Conservation (phyloP, 768 basidiomycete species). For the Astraeus odoratus region DNA sequence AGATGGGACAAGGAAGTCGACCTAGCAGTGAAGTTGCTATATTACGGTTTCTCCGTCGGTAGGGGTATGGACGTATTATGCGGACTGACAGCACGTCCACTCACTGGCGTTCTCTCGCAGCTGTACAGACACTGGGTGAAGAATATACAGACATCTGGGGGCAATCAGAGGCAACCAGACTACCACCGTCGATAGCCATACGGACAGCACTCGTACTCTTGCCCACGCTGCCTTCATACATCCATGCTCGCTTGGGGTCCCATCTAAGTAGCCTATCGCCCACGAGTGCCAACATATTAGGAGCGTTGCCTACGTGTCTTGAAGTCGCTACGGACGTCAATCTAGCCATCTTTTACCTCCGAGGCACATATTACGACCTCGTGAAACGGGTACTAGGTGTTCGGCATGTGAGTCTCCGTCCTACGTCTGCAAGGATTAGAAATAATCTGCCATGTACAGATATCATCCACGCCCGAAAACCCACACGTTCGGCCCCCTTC, state of each 20-base stretch:
- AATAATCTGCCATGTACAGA: slow-evolving; percentile 31
- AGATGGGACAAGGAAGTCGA: slow-evolving; percentile 81
- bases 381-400: slow-evolving; percentile 61
- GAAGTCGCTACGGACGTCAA: slow-evolving; percentile 64
- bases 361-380: slow-evolving; percentile 73
- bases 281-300: slow-evolving; percentile 25
- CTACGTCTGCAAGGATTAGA: slow-evolving; percentile 5
- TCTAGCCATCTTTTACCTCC: slow-evolving; percentile 73
- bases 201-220: slow-evolving; percentile 57
- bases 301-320: slow-evolving; percentile 41
- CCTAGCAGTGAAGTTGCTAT: slow-evolving; percentile 56
- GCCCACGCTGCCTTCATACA: slow-evolving; percentile 58
- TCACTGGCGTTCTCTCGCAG: slow-evolving; percentile 31
- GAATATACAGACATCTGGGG: slow-evolving; percentile 87
- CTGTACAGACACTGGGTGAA: slow-evolving; percentile 80
- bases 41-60: slow-evolving; percentile 70
- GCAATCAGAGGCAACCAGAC: slow-evolving; percentile 38
- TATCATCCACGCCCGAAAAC: slow-evolving; percentile 67
- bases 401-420: slow-evolving; percentile 46
- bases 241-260: slow-evolving; percentile 45
- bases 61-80: slow-evolving; percentile 42
- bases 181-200: slow-evolving; percentile 36
- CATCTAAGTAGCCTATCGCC: slow-evolving; percentile 28
- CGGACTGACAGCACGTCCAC: neutral
- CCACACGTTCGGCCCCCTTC: slow-evolving; percentile 74